These are phyloP conservation scores for Comarum palustre DNA, from an alignment of 306 rosid species.

Conservation along the genomic window DNA sequence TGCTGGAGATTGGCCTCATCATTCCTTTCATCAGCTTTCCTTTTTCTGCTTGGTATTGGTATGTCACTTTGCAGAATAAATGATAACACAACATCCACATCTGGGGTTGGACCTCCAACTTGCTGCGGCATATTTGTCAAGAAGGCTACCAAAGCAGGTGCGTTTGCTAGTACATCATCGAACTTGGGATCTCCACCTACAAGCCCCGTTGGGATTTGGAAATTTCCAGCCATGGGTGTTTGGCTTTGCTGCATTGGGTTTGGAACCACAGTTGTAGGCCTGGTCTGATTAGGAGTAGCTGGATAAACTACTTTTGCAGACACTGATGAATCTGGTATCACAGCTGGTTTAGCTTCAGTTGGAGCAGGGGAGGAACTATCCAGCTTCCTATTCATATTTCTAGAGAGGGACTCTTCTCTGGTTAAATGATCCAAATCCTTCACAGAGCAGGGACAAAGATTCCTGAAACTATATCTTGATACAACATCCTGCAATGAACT, in stretches of 20 bases:
- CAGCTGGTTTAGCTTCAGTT: constrained; percentile 38
- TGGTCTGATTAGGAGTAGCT: constrained; percentile 60
- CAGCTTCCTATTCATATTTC: constrained; percentile 47
- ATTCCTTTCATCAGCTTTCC: neutral
- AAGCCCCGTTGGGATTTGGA: constrained; percentile 23
- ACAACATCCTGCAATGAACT: constrained; percentile 71
- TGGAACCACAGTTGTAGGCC: neutral
- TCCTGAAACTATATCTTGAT: constrained; percentile 82
- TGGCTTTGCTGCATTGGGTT: constrained; percentile 52
- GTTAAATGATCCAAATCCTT: constrained; percentile 25
- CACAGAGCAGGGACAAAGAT: constrained; percentile 80
- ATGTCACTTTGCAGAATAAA: constrained; percentile 76
- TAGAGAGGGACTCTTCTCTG: constrained; percentile 75
- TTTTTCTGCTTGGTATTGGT: constrained; percentile 17
- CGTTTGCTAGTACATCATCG: constrained; percentile 67
- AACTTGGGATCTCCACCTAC: constrained; percentile 36
- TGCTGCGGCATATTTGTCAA: constrained; percentile 59
- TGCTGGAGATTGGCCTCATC: neutral
- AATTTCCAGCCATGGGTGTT: constrained; percentile 38
- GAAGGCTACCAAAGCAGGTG: constrained; percentile 73
- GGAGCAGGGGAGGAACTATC: constrained; percentile 38
- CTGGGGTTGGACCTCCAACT: constrained; percentile 82
- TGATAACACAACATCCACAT: constrained; percentile 75
- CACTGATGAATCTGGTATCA: constrained; percentile 26
- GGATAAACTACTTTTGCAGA: constrained; percentile 58